Base-by-base conservation (phyloP, 805 yeast species). In the Barnettozyma sp. region DNA sequence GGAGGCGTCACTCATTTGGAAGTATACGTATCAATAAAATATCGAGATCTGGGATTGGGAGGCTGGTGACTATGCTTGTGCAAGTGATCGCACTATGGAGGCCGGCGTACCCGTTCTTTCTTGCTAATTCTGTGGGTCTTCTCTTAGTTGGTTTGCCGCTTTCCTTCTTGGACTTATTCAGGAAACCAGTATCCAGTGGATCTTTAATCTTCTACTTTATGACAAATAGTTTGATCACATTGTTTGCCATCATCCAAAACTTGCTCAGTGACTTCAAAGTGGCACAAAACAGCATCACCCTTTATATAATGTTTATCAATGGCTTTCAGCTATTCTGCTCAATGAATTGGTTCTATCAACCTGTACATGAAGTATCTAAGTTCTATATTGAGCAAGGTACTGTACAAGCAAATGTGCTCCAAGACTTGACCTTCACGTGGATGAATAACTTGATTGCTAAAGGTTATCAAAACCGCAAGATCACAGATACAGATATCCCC, bases 351-450 rank as follows among this genome's bases (percentile, higher is more conserved):
- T 55, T 44, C 36, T 66, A 63, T 34, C 52, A 49, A 6, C 43
- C 61, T 6, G 52, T 54, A 27, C 73, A 75, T 11, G 70, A 65
- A 37, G 76, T 68, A 30, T 50, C 45, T 4, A 42, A 56, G 19
- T 46, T 45, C 24, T 56, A 54, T 35, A 37, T 41, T 7, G 43
- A 53, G 21, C 52, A 55, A 29, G 82, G 79, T 1, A 60, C 64
- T 27, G 79, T 75, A 26, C 56, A 55, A 36, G 83, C 86, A 10
- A 78, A 88, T 54, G 62, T 87, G 12, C 74, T 90, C 44, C 80
- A 94, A 3, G 66, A 73, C 35, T 63, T 90, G 34, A 79, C 94
- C 0, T 90, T 92, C 56, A 63, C 78, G 19, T 92, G 98, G 97
- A 85, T 92, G 94, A 77, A 86, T 15, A 76, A 72, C 1, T 63